Base-by-base conservation (phyloP, 805 yeast genomes). In the Candida pini region DNA sequence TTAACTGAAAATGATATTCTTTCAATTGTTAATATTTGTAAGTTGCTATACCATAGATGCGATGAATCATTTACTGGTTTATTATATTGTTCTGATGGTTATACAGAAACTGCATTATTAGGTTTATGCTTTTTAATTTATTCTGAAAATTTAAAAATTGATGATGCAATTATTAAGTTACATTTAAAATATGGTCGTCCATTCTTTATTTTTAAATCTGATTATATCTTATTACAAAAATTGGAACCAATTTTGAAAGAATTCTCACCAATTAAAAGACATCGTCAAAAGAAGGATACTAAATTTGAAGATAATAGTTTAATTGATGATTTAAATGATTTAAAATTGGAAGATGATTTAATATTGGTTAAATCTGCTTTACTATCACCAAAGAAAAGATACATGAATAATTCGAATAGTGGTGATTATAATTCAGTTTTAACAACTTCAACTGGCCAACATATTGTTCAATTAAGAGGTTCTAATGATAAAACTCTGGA, bases 21-120 rank as follows among this genome's bases (percentile, higher is more conserved):
- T 17, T 68, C 83, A 6, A 70, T 88, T 22, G 66, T 85, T 34
- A 80, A 80, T 43, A 63, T 82, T 14, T 78, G 92, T 56, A 84
- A 82, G 53, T 60, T 82, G 26, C 60, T 88, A 13, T 78, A 77
- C 40, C 58, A 66, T 25, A 62, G 56, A 22, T 61, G 67, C 31
- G 8, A 47, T 37, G 16, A 52, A 45, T 28, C 45, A 3, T 57
- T 64, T 33, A 69, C 75, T 3, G 62, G 77, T 0, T 65, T 89
- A 40, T 63, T 89, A 8, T 81, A 77, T 53, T 87, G 96, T 51
- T 73, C 84, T 2, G 96, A 90, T 59, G 97, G 97, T 0, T 90
- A 89, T 57, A 86, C 96, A 0, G 96, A 88, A 52, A 81, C 89
- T 33, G 77, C 95, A 5, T 66, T 90, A n/a, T 58, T 89, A 26